These are phyloP conservation scores for Aspergillus kassunensis DNA, from an alignment of 495 filamentous ascomycete species.

Conservation along the genomic window DNA sequence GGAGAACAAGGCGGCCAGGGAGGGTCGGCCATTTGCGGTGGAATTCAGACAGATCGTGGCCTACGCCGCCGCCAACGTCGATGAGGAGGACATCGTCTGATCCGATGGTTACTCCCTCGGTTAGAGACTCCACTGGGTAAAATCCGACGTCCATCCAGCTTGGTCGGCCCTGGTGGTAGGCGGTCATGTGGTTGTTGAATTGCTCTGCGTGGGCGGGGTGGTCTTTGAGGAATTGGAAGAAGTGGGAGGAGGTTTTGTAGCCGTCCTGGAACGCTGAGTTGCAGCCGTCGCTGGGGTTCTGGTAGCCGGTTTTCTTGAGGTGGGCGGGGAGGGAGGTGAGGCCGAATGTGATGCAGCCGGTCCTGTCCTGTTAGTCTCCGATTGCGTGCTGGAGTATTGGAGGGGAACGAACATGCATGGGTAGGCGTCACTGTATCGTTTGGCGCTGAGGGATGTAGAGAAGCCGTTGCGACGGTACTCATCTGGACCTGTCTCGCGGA, in stretches of 20 bases:
- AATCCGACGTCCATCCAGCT: constrained; percentile 50
- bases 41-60: constrained; percentile 50
- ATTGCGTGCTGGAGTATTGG: background rate
- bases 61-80: constrained; percentile 51
- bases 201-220: constrained; percentile 25
- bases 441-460: constrained; percentile 33
- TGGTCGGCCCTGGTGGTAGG: constrained; percentile 44
- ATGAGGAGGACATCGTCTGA: constrained; percentile 35
- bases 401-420: constrained; percentile 27
- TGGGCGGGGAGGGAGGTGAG: constrained; percentile 28
- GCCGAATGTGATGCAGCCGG: constrained; percentile 27
- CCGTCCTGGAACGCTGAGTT: constrained; percentile 31
- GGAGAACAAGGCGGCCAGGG: constrained; percentile 34
- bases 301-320: constrained; percentile 28
- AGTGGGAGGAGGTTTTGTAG: constrained; percentile 28
- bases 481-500: constrained; percentile 40
- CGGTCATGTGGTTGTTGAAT: constrained; percentile 52
- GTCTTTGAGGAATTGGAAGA: constrained; percentile 30
- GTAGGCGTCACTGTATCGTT: constrained; percentile 34
- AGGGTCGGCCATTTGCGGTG: constrained; percentile 25
- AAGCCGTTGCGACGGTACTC: constrained; percentile 44
- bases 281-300: constrained; percentile 27
- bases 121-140: constrained; percentile 42
- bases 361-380: constrained; percentile 15
- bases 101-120: constrained; percentile 17